Percentiles rank a stretch among this genome's conserved stretches.
Conservation (phyloP, 208 protist genomes). For the Trypanosoma theileri region DNA sequence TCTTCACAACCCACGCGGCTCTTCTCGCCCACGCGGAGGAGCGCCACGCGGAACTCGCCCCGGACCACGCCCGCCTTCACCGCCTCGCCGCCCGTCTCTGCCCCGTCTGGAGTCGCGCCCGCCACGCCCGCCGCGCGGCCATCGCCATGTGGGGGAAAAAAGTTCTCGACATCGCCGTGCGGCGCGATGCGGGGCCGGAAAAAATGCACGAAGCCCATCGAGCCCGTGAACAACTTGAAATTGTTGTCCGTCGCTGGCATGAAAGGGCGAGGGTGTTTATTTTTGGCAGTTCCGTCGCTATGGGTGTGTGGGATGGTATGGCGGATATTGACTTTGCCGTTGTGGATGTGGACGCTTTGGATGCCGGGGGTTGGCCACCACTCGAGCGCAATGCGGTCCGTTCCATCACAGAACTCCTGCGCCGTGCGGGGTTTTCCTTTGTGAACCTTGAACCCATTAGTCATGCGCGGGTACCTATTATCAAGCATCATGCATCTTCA, state of each 20-base stretch:
- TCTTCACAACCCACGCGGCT: constrained; percentile 46
- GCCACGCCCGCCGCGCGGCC: constrained; percentile 29
- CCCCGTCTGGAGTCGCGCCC: constrained; percentile 47
- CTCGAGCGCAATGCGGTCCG: constrained; percentile 82
- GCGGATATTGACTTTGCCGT: constrained; percentile 91
- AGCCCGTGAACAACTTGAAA: constrained; percentile 80
- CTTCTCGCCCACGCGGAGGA: constrained; percentile 60
- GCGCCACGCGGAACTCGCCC: constrained; percentile 45
- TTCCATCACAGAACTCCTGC: constrained; percentile 80
- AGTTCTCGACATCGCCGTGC: constrained; percentile 52
- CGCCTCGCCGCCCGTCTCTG: constrained; percentile 45
- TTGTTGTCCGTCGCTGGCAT: constrained; percentile 76
- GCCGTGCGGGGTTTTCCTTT: constrained; percentile 81
- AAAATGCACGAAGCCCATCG: constrained; percentile 81
- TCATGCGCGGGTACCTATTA: constrained; percentile 87
- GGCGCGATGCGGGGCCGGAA: constrained; percentile 70
- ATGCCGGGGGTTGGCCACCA: constrained; percentile 72
- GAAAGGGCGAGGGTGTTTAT: constrained; percentile 76
- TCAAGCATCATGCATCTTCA: constrained; percentile 88
- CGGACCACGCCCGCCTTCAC: constrained; percentile 57
- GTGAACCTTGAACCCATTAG: constrained; percentile 82
- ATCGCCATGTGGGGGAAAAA: constrained; percentile 51
- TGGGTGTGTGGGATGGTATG: constrained; percentile 86
- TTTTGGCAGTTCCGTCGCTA: constrained; percentile 82
- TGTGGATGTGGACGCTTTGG: constrained; percentile 69